phyloP scores from a whole-genome alignment of 164 flowering plant species.

The grape (Vitis vinifera) region DNA sequence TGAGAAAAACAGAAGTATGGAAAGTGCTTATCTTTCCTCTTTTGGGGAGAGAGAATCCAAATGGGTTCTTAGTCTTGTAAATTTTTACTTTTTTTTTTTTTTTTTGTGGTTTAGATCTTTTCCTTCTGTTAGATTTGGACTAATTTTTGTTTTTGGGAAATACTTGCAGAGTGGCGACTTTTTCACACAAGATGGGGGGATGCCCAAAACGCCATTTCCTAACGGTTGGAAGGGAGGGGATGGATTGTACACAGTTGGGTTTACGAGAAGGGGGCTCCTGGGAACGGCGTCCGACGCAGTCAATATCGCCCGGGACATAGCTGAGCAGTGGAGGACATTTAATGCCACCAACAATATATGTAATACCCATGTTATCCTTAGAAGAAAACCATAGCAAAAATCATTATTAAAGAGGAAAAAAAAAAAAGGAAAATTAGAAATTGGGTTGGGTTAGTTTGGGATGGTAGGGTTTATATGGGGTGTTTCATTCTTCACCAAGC shows the following conservation, averaged over 20 bases:
- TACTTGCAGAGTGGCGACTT: constrained; percentile 57
- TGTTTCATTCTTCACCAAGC: too few relatives aligned
- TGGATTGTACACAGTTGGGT: constrained; percentile 83
- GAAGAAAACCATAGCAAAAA: not conserved
- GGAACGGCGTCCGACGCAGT: constrained; percentile 76
- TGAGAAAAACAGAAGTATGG: too few relatives aligned
- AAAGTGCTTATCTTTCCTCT: too few relatives aligned
- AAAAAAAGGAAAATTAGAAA: not conserved
- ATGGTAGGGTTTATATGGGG: constrained; percentile 1
- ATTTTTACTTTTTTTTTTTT: too few relatives aligned
- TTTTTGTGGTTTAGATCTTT: too few relatives aligned
- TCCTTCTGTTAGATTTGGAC: too few relatives aligned
- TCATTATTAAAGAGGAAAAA: not conserved
- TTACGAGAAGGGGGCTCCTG: constrained; percentile 74
- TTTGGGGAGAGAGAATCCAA: too few relatives aligned
- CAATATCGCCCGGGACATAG: constrained; percentile 67
- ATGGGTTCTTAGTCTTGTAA: too few relatives aligned
- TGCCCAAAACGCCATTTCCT: constrained; percentile 85
- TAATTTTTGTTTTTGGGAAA: not conserved
- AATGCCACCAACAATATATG: constrained; percentile 13
- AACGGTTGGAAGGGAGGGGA: constrained; percentile 79
- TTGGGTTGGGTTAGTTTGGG: not conserved
- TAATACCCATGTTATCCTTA: constrained; percentile 18
- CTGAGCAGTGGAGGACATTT: constrained; percentile 50
- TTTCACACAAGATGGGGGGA: constrained; percentile 67